phyloP scores from a whole-genome alignment of 257 asterid genomes.

The Scutellaria baicalensis region DNA sequence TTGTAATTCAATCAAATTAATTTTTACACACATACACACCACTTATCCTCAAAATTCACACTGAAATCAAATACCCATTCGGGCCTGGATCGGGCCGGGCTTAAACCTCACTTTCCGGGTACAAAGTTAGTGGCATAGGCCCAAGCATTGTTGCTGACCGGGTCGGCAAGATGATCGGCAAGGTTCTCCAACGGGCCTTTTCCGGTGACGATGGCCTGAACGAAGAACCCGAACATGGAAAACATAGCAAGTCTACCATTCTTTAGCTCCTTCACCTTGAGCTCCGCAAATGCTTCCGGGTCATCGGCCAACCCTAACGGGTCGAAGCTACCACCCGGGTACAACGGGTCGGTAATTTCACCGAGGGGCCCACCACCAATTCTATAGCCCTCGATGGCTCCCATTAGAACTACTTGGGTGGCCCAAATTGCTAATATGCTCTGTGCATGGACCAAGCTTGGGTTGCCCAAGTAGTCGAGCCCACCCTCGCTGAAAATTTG shows the following conservation, averaged over 20 bases:
- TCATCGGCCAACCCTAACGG: slow-evolving; percentile 46
- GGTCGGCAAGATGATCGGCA: slow-evolving; percentile 49
- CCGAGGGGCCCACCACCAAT: slow-evolving; percentile 47
- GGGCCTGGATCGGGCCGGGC: too few relatives aligned
- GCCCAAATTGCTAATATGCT: slow-evolving; percentile 73
- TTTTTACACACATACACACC: background rate
- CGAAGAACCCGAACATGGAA: slow-evolving; percentile 59
- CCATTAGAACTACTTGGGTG: slow-evolving; percentile 49
- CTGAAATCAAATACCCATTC: background rate
- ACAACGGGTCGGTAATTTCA: slow-evolving; percentile 38
- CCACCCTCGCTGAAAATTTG: slow-evolving; percentile 68
- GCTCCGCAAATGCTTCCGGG: slow-evolving; percentile 54
- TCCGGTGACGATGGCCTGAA: slow-evolving; percentile 53
- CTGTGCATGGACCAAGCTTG: slow-evolving; percentile 58
- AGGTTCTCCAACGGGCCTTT: slow-evolving; percentile 50
- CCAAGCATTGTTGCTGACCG: slow-evolving; percentile 52
- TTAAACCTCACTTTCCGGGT: slow-evolving; percentile 28
- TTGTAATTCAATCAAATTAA: background rate
- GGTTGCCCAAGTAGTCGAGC: slow-evolving; percentile 63
- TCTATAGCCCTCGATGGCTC: slow-evolving; percentile 62
- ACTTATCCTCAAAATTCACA: background rate
- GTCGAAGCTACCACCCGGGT: slow-evolving; percentile 53
- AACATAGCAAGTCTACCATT: slow-evolving; percentile 59
- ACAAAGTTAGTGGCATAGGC: slow-evolving; percentile 40
- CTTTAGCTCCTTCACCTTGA: slow-evolving; percentile 54